Conservation (phyloP, 2,329 filamentous ascomycete species). For the Teratosphaeria destructans region DNA sequence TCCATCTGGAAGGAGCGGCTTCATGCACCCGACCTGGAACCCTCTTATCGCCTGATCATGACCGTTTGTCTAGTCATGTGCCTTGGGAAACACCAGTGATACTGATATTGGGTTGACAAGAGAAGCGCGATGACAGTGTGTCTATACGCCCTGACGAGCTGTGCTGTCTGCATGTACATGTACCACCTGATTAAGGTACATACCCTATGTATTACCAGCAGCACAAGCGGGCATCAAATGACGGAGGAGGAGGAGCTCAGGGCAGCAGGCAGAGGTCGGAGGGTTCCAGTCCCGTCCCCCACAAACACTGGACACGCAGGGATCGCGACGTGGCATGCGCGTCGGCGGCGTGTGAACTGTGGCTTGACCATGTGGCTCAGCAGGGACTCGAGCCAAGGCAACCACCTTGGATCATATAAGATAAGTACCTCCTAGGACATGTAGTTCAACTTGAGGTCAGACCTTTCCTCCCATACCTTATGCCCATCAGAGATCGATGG, state of each 20-base stretch:
- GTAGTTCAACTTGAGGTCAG: not conserved
- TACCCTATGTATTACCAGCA: too few relatives aligned
- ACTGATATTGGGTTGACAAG: too few relatives aligned
- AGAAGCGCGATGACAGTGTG: not conserved
- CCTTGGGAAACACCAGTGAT: not conserved
- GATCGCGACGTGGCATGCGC: not conserved
- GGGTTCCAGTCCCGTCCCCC: not conserved
- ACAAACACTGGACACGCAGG: not conserved
- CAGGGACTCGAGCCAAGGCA: not conserved
- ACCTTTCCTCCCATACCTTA: too few relatives aligned
- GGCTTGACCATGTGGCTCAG: not conserved
- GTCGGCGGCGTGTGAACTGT: not conserved
- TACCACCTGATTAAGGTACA: not conserved
- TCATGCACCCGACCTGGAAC: not conserved
- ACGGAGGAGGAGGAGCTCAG: not conserved
- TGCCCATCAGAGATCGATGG: too few relatives aligned
- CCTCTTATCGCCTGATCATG: not conserved
- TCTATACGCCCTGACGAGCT: not conserved
- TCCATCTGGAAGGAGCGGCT: slow-evolving; percentile 9
- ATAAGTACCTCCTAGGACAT: too few relatives aligned
- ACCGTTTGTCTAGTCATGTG: not conserved
- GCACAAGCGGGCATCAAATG: not conserved
- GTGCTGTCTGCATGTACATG: not conserved
- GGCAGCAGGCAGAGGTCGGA: too few relatives aligned
- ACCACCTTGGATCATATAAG: not conserved